Conservation (phyloP, 1,284 basidiomycete species). For the Sphaerobolus stellatus region DNA sequence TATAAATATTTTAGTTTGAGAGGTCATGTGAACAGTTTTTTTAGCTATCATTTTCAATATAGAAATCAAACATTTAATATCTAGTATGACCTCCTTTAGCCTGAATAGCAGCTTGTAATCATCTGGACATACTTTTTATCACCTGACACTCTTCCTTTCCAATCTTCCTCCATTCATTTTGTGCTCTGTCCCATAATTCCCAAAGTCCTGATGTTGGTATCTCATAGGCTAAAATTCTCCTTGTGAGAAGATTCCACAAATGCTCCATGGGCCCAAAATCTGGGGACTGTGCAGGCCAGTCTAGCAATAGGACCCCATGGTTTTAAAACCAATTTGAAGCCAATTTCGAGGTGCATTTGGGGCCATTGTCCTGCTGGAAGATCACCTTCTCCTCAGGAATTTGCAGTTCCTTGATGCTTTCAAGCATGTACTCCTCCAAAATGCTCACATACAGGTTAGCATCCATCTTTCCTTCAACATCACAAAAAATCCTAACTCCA, state of each 20-base stretch:
- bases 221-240: not conserved
- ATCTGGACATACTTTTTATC: too few relatives aligned
- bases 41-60: too few relatives aligned
- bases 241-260: not conserved
- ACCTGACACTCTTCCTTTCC: not conserved
- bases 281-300: not conserved
- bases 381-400: not conserved
- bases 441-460: constrained; percentile 11
- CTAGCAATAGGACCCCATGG: not conserved
- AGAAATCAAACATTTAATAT: too few relatives aligned
- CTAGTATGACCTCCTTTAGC: too few relatives aligned
- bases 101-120: too few relatives aligned
- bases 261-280: not conserved
- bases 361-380: constrained; percentile 17
- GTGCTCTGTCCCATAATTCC: not conserved
- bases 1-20: too few relatives aligned
- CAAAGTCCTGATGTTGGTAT: not conserved
- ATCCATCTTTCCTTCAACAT: constrained; percentile 14
- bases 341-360: constrained; percentile 4
- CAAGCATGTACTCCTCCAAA: constrained; percentile 13
- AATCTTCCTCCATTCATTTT: not conserved
- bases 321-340: not conserved
- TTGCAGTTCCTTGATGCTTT: constrained; percentile 11
- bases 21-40: too few relatives aligned
- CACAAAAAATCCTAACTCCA: constrained; percentile 10